Evolutionary conservation across 192 early-diverging fungal species (phyloP).

Genomic region (Coemansia sp.): DNA sequence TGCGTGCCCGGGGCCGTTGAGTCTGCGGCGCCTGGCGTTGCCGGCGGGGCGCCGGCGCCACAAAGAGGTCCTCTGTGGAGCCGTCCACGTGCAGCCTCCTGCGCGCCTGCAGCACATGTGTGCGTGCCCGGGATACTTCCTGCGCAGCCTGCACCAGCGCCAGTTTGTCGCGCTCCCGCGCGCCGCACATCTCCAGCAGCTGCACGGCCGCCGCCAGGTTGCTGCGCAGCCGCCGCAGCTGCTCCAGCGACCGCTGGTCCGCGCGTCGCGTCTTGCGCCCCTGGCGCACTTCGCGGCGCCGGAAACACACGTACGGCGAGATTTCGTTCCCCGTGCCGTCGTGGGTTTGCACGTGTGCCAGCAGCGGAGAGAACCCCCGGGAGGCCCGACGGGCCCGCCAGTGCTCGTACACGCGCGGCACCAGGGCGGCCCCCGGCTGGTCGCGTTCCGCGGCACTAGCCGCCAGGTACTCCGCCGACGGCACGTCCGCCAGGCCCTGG

Average conservation of each 20-base stretch:
- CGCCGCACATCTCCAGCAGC: slow-evolving; percentile 75
- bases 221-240: slow-evolving; percentile 73
- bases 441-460: slow-evolving; percentile 40
- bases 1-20: slow-evolving; percentile 28
- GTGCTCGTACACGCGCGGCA: slow-evolving; percentile 29
- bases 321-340: slow-evolving; percentile 67
- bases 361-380: slow-evolving; percentile 26
- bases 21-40: slow-evolving; percentile 27
- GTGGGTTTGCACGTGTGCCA: slow-evolving; percentile 55
- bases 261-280: slow-evolving; percentile 83
- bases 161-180: slow-evolving; percentile 73
- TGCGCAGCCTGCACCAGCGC: slow-evolving; percentile 76
- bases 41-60: slow-evolving; percentile 30
- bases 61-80: slow-evolving; percentile 39
- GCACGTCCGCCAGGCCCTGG: slow-evolving; percentile 31
- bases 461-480: slow-evolving; percentile 34
- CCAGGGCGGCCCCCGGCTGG: slow-evolving; percentile 11
- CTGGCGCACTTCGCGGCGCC: slow-evolving; percentile 86
- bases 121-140: slow-evolving; percentile 19
- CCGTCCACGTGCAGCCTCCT: slow-evolving; percentile 11
- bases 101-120: slow-evolving; percentile 38
- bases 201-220: slow-evolving; percentile 75
- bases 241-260: slow-evolving; percentile 83
- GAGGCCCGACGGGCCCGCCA: slow-evolving; percentile 33
- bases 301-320: slow-evolving; percentile 97